Conservation (phyloP, 768 basidiomycete genomes). For the Mycena latifolia region DNA sequence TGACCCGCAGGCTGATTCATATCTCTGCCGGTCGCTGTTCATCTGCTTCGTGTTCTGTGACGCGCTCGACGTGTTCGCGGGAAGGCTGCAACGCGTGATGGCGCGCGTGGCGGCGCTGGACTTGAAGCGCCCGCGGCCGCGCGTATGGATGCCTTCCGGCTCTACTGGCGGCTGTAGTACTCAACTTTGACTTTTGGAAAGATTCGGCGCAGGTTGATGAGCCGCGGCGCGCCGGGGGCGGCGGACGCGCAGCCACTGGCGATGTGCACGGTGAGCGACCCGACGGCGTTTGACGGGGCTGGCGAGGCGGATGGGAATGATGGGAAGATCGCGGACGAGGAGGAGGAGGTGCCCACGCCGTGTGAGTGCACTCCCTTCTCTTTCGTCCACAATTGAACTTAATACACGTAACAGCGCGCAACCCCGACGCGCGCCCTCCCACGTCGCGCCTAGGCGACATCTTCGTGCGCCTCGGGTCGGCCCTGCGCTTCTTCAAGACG, state of each 20-base stretch:
- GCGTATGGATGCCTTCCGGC: conserved; percentile 59
- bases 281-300: conserved; percentile 42
- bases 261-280: conserved; percentile 53
- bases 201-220: conserved; percentile 49
- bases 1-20: too few species aligned
- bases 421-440: conserved; percentile 60
- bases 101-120: conserved; percentile 50
- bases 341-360: conserved; percentile 19
- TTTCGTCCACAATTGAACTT: too few species aligned
- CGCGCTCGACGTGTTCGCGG: conserved; percentile 55
- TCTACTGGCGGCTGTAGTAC: too few species aligned
- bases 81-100: conserved; percentile 49
- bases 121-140: conserved; percentile 46
- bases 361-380: conserved; percentile 24
- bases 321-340: conserved; percentile 37
- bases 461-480: conserved; percentile 45
- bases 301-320: conserved; percentile 34
- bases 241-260: conserved; percentile 48
- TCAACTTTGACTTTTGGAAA: too few species aligned
- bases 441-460: conserved; percentile 48
- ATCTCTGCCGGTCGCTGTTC: conserved; percentile 38
- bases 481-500: conserved; percentile 55
- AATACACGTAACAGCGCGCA: conserved; percentile 47
- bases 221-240: conserved; percentile 43
- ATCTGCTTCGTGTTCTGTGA: conserved; percentile 61